A percentile compares a stretch with the other conserved stretches of the same genome.
Conservation (phyloP, 1,139 yeast genomes). For the Pneumocystis sp. region DNA sequence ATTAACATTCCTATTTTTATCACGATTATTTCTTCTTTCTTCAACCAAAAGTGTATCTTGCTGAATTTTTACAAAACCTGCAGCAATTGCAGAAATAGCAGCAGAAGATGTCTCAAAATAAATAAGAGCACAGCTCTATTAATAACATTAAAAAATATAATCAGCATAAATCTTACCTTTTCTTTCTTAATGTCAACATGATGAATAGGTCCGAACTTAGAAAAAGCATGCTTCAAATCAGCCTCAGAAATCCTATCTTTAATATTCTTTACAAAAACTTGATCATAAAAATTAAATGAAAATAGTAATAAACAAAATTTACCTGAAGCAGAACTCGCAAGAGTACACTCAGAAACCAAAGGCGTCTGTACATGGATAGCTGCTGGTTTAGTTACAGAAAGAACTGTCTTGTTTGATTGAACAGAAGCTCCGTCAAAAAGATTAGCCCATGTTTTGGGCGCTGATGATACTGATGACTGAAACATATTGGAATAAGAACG, state of each 20-base stretch:
- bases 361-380: neutral
- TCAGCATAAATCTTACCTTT: neutral
- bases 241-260: neutral
- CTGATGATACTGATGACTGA: neutral
- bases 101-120: neutral
- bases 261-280: neutral
- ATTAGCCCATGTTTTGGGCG: slow-evolving; percentile 9
- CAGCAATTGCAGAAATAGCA: neutral
- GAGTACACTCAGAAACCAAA: neutral
- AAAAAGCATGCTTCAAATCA: neutral
- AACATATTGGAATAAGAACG: slow-evolving; percentile 2
- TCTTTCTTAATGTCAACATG: neutral
- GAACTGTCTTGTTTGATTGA: neutral
- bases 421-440: slow-evolving; percentile 2
- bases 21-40: neutral
- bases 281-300: neutral
- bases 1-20: neutral
- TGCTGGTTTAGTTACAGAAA: neutral
- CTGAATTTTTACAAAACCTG: neutral
- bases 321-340: neutral
- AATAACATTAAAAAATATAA: neutral
- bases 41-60: neutral
- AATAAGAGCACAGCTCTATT: neutral
- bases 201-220: neutral
- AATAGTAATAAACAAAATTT: neutral